Percentiles rank a stretch among this genome's conserved stretches.
Conservation (phyloP, 2,329 filamentous ascomycete genomes). For the Blastomyces gilchristii region DNA sequence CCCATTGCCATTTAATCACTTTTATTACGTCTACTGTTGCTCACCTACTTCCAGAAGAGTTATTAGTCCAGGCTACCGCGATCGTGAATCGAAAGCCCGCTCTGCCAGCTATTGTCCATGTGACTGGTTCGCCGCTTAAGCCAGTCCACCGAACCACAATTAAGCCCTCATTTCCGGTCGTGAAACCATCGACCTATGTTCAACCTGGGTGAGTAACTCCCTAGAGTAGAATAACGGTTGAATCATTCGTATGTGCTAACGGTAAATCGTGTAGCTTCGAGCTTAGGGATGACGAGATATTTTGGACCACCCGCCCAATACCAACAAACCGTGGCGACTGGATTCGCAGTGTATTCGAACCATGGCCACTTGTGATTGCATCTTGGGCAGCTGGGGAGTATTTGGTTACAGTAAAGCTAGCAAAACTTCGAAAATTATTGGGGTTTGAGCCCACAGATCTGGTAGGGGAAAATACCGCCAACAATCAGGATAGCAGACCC, state of each 20-base stretch:
- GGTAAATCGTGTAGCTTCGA: conserved; percentile 7
- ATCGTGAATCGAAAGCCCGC: not conserved
- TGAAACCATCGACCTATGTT: conserved; percentile 9
- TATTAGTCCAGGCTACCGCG: not conserved
- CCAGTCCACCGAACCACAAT: conserved; percentile 2
- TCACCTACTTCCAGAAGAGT: not conserved
- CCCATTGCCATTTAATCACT: not conserved
- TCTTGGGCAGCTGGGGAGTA: conserved; percentile 1
- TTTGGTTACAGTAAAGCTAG: not conserved
- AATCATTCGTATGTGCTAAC: not conserved
- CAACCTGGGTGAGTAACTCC: conserved; percentile 12
- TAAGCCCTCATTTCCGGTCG: conserved; percentile 8
- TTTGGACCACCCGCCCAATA: conserved; percentile 9
- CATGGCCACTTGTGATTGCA: conserved; percentile 1
- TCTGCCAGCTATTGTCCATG: not conserved
- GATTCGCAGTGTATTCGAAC: conserved; percentile 11
- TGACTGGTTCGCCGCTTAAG: conserved; percentile 2
- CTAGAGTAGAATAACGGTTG: not conserved
- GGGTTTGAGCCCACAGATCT: not conserved
- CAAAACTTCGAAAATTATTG: not conserved
- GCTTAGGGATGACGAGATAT: conserved; percentile 9
- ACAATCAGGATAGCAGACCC: not conserved
- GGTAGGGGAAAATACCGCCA: too few relatives aligned
- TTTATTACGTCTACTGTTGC: not conserved
- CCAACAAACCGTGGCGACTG: conserved; percentile 10